Evolutionary conservation across 805 yeast genomes (phyloP).

Genomic region (Yamadazyma phyllophila): DNA sequence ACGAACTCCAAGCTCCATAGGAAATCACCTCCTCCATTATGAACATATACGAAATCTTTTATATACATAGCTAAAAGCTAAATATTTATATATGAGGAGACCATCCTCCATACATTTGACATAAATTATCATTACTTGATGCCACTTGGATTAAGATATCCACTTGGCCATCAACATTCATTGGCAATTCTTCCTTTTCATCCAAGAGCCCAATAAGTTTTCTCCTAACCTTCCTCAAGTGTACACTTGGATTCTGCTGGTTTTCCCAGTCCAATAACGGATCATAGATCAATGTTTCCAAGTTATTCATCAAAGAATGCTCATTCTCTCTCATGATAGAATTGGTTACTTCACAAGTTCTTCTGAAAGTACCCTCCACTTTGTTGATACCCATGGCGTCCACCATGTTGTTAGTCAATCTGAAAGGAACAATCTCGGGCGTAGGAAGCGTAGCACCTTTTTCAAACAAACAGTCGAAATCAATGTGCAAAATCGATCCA

Average conservation of each 20-base stretch:
- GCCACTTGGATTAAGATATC: conserved; percentile 86
- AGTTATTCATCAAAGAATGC: conserved; percentile 78
- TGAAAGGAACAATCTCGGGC: conserved; percentile 93
- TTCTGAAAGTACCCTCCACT: conserved; percentile 85
- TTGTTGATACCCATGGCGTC: conserved; percentile 92
- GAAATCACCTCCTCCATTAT: conserved; percentile 19
- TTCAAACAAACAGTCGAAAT: conserved; percentile 94
- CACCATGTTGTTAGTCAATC: conserved; percentile 84
- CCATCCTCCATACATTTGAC: conserved; percentile 96
- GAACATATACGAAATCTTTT: not conserved
- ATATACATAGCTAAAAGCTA: not conserved
- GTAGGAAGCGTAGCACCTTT: conserved; percentile 69
- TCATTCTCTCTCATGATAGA: conserved; percentile 72
- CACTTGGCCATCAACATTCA: conserved; percentile 91
- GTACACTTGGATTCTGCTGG: conserved; percentile 57
- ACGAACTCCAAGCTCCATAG: conserved; percentile 11
- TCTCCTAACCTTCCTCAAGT: conserved; percentile 67
- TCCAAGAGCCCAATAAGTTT: conserved; percentile 80
- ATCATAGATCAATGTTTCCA: conserved; percentile 91
- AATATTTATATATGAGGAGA: conserved; percentile 31
- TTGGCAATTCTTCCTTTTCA: conserved; percentile 77
- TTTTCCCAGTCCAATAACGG: conserved; percentile 80
- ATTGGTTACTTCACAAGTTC: conserved; percentile 81
- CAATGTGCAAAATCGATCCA: conserved; percentile 89
- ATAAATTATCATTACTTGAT: conserved; percentile 62